These are phyloP conservation scores for Fusarium napiforme DNA, from an alignment of 2,329 filamentous ascomycete genomes.

Conservation along the genomic window DNA sequence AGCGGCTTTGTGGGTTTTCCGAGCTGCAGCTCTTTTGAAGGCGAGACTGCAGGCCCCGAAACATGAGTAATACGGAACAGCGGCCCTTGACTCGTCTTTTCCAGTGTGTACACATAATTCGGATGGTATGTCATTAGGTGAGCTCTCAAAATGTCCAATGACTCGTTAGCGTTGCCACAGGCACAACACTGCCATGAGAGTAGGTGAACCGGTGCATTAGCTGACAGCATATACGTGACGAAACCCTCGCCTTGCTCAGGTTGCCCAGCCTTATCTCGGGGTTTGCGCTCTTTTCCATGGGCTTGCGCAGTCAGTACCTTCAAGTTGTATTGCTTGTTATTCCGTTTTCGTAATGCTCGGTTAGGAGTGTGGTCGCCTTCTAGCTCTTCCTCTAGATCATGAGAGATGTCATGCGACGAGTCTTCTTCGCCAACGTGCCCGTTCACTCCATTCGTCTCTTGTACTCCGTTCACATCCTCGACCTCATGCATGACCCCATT, in stretches of 20 bases:
- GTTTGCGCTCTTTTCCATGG: slow-evolving; percentile 62
- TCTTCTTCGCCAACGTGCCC: slow-evolving; percentile 45
- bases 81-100: slow-evolving; percentile 51
- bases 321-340: slow-evolving; percentile 67
- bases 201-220: slow-evolving; percentile 58
- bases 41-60: slow-evolving; percentile 43
- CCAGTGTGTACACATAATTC: slow-evolving; percentile 57
- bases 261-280: slow-evolving; percentile 45
- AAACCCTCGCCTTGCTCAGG: slow-evolving; percentile 51
- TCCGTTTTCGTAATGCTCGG: slow-evolving; percentile 61
- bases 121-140: slow-evolving; percentile 61
- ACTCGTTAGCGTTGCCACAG: slow-evolving; percentile 60
- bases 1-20: slow-evolving; percentile 56
- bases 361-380: slow-evolving; percentile 63
- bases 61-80: slow-evolving; percentile 54
- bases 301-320: slow-evolving; percentile 69
- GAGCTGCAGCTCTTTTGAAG: slow-evolving; percentile 55
- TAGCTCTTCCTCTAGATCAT: slow-evolving; percentile 57
- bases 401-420: slow-evolving; percentile 46
- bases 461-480: background rate
- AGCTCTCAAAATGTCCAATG: slow-evolving; percentile 59
- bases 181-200: slow-evolving; percentile 62
- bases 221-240: slow-evolving; percentile 59
- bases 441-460: slow-evolving; percentile 21
- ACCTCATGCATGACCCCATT: slow-evolving; percentile 22